phyloP scores from a whole-genome alignment of 2,329 filamentous ascomycete genomes.

The Diplodia intermedia region DNA sequence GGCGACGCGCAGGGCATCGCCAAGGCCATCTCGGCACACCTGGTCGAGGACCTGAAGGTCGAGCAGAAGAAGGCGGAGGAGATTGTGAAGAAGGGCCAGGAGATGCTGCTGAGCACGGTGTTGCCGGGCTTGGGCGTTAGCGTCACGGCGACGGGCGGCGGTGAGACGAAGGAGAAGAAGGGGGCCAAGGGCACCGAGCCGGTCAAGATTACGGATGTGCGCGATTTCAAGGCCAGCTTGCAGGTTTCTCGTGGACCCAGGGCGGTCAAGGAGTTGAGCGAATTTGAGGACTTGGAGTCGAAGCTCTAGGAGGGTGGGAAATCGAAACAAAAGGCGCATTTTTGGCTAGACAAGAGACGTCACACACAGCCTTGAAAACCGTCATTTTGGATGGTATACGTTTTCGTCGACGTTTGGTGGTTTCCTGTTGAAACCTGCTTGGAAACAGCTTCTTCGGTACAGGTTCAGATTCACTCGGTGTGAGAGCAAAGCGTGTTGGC shows the following conservation, averaged over 20 bases:
- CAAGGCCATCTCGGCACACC: slow-evolving; percentile 58
- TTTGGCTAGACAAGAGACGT: neutral
- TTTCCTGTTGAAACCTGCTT: neutral
- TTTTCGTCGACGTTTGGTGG: neutral
- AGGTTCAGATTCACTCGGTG: neutral
- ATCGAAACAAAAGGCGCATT: neutral
- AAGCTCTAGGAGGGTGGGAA: slow-evolving; percentile 67
- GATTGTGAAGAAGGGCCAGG: slow-evolving; percentile 58
- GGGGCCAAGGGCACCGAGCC: slow-evolving; percentile 49
- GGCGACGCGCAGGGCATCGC: slow-evolving; percentile 58
- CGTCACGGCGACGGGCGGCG: slow-evolving; percentile 35
- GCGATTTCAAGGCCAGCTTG: slow-evolving; percentile 79
- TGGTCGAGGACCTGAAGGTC: slow-evolving; percentile 53
- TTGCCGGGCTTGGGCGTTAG: slow-evolving; percentile 55
- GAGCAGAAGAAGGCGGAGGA: slow-evolving; percentile 57
- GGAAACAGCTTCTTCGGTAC: neutral
- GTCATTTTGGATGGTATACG: slow-evolving; percentile 1
- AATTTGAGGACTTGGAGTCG: slow-evolving; percentile 84
- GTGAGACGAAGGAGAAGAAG: slow-evolving; percentile 45
- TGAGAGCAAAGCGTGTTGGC: slow-evolving; percentile 3
- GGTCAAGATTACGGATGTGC: slow-evolving; percentile 76
- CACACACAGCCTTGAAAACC: neutral
- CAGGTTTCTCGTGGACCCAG: slow-evolving; percentile 74
- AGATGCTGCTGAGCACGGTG: slow-evolving; percentile 55
- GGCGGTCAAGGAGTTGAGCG: slow-evolving; percentile 75